Evolutionary conservation across 805 yeast species (phyloP).

Genomic region (Danielia oregonensis): DNA sequence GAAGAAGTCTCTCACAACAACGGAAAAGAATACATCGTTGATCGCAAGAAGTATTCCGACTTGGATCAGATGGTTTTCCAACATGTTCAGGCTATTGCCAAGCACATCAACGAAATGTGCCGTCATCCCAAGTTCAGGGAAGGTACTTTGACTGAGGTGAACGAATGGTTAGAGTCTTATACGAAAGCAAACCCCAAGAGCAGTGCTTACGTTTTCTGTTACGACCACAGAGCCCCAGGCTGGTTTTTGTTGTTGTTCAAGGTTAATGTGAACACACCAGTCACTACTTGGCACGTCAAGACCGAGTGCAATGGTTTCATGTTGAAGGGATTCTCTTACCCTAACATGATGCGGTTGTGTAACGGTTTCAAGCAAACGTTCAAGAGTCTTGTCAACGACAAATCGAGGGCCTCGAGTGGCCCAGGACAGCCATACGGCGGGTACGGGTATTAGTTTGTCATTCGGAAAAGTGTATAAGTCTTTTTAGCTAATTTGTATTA

Average conservation of each 20-base stretch:
- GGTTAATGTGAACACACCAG: constrained; percentile 62
- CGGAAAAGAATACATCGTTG: constrained; percentile 62
- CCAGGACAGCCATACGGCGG: constrained; percentile 4
- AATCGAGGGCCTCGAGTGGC: constrained; percentile 12
- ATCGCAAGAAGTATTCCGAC: constrained; percentile 70
- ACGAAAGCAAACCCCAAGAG: constrained; percentile 88
- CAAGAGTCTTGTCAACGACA: constrained; percentile 30
- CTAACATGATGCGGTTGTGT: constrained; percentile 84
- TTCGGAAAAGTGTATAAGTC: no score
- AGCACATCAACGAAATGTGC: constrained; percentile 78
- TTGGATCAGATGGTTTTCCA: constrained; percentile 89
- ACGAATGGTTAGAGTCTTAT: constrained; percentile 82
- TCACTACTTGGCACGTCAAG: constrained; percentile 85
- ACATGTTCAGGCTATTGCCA: constrained; percentile 79
- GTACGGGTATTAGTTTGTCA: constrained; percentile 10
- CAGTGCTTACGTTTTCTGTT: constrained; percentile 87
- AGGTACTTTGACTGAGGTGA: constrained; percentile 76
- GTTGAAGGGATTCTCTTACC: constrained; percentile 75
- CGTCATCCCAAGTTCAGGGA: constrained; percentile 83
- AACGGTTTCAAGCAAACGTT: constrained; percentile 86
- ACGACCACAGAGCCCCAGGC: constrained; percentile 91
- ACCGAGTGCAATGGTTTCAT: constrained; percentile 86
- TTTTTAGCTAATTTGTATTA: no score
- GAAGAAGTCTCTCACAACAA: constrained; percentile 67
- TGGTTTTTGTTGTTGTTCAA: constrained; percentile 87